These are phyloP conservation scores for Populus deltoides DNA, from an alignment of 345 rosid species.

Conservation along the genomic window DNA sequence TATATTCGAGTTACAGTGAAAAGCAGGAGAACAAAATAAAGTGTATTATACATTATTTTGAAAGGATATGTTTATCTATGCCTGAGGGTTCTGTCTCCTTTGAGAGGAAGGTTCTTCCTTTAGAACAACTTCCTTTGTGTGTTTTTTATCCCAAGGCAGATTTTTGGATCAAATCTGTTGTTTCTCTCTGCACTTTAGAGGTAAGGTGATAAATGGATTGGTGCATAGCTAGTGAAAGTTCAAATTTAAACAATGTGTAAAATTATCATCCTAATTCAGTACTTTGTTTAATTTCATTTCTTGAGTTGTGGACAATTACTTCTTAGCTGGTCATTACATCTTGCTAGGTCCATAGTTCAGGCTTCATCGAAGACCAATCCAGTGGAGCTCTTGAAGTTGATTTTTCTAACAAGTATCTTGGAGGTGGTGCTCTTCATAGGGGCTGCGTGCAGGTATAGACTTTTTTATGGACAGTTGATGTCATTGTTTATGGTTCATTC, in stretches of 20 bases:
- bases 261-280: background rate
- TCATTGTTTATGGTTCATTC: background rate
- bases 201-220: constrained; percentile 32
- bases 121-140: constrained; percentile 22
- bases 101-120: constrained; percentile 77
- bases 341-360: constrained; percentile 52
- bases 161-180: constrained; percentile 65
- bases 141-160: constrained; percentile 48
- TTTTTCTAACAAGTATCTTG: constrained; percentile 84
- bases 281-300: constrained; percentile 5
- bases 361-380: constrained; percentile 76
- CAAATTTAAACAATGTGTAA: background rate
- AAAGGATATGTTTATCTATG: constrained; percentile 55
- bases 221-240: background rate
- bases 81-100: constrained; percentile 73
- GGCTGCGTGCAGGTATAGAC: constrained; percentile 85
- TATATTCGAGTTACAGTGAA: constrained; percentile 57
- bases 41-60: constrained; percentile 77
- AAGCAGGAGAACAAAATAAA: constrained; percentile 71
- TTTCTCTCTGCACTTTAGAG: constrained; percentile 69
- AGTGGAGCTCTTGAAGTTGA: constrained; percentile 70
- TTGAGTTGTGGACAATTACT: background rate
- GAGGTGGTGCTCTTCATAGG: constrained; percentile 82
- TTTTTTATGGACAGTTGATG: background rate
- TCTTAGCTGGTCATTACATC: background rate